A percentile compares a stretch with the other conserved stretches of the same genome.
Conservation (phyloP, 306 rosid species). For the Crotalaria pallida region DNA sequence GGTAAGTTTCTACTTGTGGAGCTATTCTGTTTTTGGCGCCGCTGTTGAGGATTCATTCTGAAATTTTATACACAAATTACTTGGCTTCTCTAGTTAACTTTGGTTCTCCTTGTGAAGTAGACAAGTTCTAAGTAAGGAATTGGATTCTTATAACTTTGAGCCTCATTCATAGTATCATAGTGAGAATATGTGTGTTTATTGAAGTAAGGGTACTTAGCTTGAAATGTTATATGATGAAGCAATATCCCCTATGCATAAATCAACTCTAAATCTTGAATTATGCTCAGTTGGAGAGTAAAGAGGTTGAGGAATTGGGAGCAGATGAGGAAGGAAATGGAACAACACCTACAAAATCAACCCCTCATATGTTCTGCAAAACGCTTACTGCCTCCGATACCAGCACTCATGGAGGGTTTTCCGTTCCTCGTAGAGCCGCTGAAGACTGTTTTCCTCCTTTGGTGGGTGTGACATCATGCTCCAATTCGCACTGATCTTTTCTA, state of each 20-base stretch:
- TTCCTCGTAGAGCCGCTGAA: constrained; percentile 97
- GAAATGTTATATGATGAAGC: constrained; percentile 10
- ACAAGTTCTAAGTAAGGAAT: background rate
- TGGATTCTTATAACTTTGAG: constrained; percentile 19
- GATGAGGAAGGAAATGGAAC: constrained; percentile 68
- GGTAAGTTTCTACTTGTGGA: constrained; percentile 40
- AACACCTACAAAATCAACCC: constrained; percentile 70
- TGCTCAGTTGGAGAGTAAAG: constrained; percentile 64
- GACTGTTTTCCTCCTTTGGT: constrained; percentile 98
- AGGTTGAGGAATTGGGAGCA: constrained; percentile 52
- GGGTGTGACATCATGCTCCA: constrained; percentile 41
- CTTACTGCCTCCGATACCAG: constrained; percentile 98
- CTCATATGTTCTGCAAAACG: constrained; percentile 98
- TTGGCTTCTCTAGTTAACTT: background rate
- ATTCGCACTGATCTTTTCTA: background rate
- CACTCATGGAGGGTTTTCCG: constrained; percentile 96
- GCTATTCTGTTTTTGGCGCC: background rate
- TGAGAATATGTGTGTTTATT: constrained; percentile 6
- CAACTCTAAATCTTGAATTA: constrained; percentile 9
- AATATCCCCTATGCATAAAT: background rate
- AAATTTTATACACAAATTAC: background rate
- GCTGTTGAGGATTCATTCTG: background rate
- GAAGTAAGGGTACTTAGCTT: background rate
- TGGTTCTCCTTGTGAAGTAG: background rate
- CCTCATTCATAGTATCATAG: background rate